Evolutionary conservation across 2,329 filamentous ascomycete genomes (phyloP).

Genomic region (Ceratocystis colombiana): DNA sequence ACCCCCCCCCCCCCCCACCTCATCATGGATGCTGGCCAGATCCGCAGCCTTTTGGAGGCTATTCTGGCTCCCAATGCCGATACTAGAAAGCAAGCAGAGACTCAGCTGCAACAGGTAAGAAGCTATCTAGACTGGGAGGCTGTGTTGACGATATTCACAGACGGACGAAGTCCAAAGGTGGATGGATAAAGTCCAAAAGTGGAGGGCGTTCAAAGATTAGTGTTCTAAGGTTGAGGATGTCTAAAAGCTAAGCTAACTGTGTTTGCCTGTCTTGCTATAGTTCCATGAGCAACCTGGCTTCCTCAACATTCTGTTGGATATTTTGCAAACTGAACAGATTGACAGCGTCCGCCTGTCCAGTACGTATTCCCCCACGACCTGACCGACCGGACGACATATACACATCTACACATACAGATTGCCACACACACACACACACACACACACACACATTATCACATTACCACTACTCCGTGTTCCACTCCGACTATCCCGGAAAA

Average conservation of each 20-base stretch:
- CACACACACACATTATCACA: no score
- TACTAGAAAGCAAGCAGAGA: constrained; percentile 64
- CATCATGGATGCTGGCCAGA: constrained; percentile 61
- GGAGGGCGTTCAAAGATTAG: no score
- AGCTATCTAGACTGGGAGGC: neutral
- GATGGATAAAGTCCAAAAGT: no score
- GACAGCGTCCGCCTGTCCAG: constrained; percentile 75
- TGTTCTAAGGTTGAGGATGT: no score
- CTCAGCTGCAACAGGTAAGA: constrained; percentile 70
- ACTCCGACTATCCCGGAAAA: no score
- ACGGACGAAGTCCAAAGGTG: no score
- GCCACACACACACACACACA: no score
- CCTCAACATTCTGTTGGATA: constrained; percentile 78
- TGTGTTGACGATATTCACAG: neutral
- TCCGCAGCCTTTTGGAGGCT: constrained; percentile 66
- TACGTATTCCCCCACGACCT: constrained; percentile 42
- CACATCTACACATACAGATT: neutral
- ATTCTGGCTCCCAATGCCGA: constrained; percentile 67
- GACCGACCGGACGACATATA: constrained; percentile 1
- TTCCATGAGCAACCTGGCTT: constrained; percentile 87
- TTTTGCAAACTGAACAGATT: constrained; percentile 81
- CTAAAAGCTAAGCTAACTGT: neutral
- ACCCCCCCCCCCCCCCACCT: constrained; percentile 28
- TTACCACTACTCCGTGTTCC: no score
- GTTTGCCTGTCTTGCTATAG: constrained; percentile 38